phyloP scores from a whole-genome alignment of 2,329 filamentous ascomycete genomes.

The Xylaria polymorpha region DNA sequence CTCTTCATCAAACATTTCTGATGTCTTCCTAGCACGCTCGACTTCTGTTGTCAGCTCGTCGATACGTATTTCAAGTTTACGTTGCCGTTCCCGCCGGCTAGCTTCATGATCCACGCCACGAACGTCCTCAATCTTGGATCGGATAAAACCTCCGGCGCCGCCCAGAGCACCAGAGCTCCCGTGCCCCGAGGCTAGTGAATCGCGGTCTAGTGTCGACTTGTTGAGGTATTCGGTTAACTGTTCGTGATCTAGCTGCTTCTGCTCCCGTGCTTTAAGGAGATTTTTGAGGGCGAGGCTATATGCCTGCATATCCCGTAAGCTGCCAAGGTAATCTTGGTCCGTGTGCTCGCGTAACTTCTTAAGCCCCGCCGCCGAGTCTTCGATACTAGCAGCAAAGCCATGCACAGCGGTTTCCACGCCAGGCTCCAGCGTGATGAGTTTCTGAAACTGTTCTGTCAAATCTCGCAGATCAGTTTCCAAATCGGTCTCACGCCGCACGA shows the following conservation, averaged over 20 bases:
- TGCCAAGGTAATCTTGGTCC: constrained; percentile 94
- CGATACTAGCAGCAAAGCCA: constrained; percentile 86
- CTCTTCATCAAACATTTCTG: constrained; percentile 95
- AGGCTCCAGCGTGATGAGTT: constrained; percentile 88
- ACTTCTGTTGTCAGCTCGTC: constrained; percentile 91
- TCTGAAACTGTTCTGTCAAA: constrained; percentile 93
- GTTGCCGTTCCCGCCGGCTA: constrained; percentile 83
- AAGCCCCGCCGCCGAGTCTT: constrained; percentile 83
- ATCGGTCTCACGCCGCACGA: constrained; percentile 87
- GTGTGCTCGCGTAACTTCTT: constrained; percentile 88
- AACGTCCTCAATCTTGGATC: constrained; percentile 95
- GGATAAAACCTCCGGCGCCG: constrained; percentile 86
- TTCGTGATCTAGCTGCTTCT: constrained; percentile 98
- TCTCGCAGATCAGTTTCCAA: constrained; percentile 90
- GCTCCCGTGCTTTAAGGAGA: constrained; percentile 91
- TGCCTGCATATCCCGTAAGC: constrained; percentile 92
- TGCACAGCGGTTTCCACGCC: constrained; percentile 85
- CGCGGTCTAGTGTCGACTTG: constrained; percentile 88
- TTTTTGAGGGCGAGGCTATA: constrained; percentile 89
- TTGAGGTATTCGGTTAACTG: constrained; percentile 94
- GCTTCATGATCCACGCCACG: constrained; percentile 97
- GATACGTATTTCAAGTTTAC: constrained; percentile 92
- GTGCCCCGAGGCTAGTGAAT: constrained; percentile 75
- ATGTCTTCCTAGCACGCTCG: constrained; percentile 85
- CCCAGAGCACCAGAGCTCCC: constrained; percentile 64